phyloP scores from a whole-genome alignment of 345 rosid genomes.

The Eucalyptus curtisii region DNA sequence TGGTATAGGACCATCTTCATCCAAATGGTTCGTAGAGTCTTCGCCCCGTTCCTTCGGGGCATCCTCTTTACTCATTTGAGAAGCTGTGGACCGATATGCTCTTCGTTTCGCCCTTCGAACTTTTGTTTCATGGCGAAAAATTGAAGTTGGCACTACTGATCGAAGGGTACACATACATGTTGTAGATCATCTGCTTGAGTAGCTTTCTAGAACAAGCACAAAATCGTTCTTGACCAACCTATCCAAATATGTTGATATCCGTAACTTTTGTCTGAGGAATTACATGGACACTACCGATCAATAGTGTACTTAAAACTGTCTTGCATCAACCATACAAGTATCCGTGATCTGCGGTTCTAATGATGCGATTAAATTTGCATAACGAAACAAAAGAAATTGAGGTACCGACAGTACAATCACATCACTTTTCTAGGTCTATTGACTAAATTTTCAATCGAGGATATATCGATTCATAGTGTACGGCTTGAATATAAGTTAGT shows the following conservation, averaged over 20 bases:
- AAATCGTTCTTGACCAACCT: not conserved
- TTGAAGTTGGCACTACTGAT: not conserved
- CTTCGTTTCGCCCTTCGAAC: accelerated
- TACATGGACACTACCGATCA: not conserved
- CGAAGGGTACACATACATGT: not conserved
- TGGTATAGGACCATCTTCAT: not conserved
- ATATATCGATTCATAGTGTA: not conserved
- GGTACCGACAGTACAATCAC: not conserved
- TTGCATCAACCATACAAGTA: not conserved
- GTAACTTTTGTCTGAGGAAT: not conserved
- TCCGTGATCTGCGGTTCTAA: accelerated
- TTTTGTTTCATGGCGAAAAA: not conserved
- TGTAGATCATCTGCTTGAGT: not conserved
- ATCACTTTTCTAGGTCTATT: not conserved
- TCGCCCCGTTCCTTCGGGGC: not conserved
- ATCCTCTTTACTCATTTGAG: not conserved
- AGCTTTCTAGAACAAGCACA: not conserved
- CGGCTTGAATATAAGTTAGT: not conserved
- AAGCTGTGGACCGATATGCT: not conserved
- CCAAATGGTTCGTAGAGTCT: not conserved
- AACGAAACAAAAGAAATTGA: not conserved
- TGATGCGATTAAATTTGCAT: not conserved
- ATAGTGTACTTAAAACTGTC: accelerated
- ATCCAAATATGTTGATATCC: not conserved
- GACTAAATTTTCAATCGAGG: not conserved